Evolutionary conservation across 306 rosid species (phyloP).

Genomic region (Cicer bijugum): DNA sequence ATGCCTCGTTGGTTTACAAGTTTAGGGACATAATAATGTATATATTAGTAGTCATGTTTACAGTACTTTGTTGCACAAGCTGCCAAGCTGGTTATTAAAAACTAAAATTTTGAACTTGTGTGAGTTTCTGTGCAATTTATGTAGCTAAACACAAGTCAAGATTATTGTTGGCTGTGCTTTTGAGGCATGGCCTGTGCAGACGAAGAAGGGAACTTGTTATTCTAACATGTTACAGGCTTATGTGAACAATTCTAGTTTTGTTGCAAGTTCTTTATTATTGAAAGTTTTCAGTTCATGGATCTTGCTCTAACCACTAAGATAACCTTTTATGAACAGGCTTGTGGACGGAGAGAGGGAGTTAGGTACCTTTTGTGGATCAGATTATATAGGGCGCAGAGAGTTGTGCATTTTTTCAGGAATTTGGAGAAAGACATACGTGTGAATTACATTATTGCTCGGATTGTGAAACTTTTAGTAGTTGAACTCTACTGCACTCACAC

Average conservation of each 20-base stretch:
- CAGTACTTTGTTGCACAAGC: not conserved
- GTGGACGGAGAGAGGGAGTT: conserved; percentile 77
- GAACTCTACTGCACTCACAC: conserved; percentile 98
- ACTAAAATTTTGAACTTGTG: conserved; percentile 18
- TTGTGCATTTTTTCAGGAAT: conserved; percentile 54
- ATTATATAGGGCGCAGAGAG: conserved; percentile 74
- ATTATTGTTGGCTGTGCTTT: conserved; percentile 31
- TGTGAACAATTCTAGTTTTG: conserved; percentile 25
- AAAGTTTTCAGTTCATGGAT: conserved; percentile 32
- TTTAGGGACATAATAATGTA: not conserved
- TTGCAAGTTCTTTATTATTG: conserved; percentile 25
- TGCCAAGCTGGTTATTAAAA: not conserved
- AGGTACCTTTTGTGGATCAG: conserved; percentile 92
- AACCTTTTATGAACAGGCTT: conserved; percentile 58
- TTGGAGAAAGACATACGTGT: conserved; percentile 93
- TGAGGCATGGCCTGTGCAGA: conserved; percentile 8
- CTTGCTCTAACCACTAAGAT: conserved; percentile 26
- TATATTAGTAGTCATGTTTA: conserved; percentile 17
- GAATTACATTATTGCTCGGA: conserved; percentile 77
- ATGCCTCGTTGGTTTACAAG: not conserved
- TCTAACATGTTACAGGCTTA: conserved; percentile 25
- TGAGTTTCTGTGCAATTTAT: conserved; percentile 1
- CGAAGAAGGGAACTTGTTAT: not conserved
- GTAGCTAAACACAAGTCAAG: conserved; percentile 21
- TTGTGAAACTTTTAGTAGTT: conserved; percentile 79